A percentile compares a stretch with the other conserved stretches of the same genome.
Conservation (phyloP, 2,329 filamentous ascomycete genomes). For the Verticillium nonalfalfae region DNA sequence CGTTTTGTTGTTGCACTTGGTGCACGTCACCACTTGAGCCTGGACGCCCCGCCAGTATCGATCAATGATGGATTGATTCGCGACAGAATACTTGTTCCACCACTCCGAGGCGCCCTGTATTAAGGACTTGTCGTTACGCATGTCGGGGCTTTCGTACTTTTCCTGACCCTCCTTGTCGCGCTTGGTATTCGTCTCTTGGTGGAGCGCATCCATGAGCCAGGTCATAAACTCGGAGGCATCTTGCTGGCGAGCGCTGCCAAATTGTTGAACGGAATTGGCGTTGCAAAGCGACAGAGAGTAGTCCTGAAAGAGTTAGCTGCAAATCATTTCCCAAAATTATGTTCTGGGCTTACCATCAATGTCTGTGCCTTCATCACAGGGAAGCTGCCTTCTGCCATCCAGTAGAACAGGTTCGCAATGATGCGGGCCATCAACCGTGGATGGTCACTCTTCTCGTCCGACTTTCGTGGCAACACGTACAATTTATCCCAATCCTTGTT, state of each 20-base stretch:
- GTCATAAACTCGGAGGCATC: conserved; percentile 87
- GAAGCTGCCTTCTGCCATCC: conserved; percentile 47
- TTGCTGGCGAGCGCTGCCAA: conserved; percentile 73
- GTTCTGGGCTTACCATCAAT: conserved; percentile 42
- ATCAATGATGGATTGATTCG: conserved; percentile 70
- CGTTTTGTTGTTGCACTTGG: conserved; percentile 44
- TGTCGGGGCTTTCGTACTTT: conserved; percentile 16
- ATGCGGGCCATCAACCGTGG: conserved; percentile 56
- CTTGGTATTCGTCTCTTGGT: conserved; percentile 72
- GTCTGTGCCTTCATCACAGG: conserved; percentile 45
- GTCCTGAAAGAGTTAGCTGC: conserved; percentile 32
- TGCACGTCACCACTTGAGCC: conserved; percentile 65
- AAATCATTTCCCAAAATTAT: background rate
- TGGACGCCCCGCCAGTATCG: conserved; percentile 75
- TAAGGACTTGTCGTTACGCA: conserved; percentile 23
- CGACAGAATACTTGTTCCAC: conserved; percentile 65
- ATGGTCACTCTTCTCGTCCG: conserved; percentile 43
- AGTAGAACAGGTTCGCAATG: conserved; percentile 51
- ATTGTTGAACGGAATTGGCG: conserved; percentile 34
- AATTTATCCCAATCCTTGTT: conserved; percentile 51
- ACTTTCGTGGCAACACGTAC: conserved; percentile 63
- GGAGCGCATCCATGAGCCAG: conserved; percentile 73
- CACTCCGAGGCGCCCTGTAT: conserved; percentile 61
- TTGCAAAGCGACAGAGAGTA: conserved; percentile 33
- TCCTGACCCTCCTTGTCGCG: conserved; percentile 21